Base-by-base conservation (phyloP, 768 basidiomycete genomes). In the Suillus placidus region DNA sequence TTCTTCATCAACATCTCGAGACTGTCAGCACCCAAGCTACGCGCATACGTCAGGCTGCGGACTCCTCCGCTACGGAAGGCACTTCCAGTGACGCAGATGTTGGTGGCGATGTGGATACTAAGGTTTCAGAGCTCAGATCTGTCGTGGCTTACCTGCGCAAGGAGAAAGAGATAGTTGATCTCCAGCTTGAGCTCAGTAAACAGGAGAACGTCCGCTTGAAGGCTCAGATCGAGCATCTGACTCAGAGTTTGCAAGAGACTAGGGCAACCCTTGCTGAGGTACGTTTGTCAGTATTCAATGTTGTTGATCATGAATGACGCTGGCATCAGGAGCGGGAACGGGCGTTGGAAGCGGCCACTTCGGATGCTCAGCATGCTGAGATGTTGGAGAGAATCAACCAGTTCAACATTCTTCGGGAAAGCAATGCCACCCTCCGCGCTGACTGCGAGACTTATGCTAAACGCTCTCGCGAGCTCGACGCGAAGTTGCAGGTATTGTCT, bases 81-180 rank as follows among this genome's bases (percentile, higher is more conserved):
- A 67, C 78, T 16, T 66, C 79, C 16, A 81, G 74, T 6, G 88
- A 86, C 52, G 79, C 70, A 26, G 86, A 86, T 23, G 71, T 76
- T 0, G 64, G 77, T 10, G 87, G 82, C 20, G 87, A 88, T 66
- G 71, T 79, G 4, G 90, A 92, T 67, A 81, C 82, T 2, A 90
- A 92, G 72, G 68, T 92, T 12, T 81, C 89, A 0, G 92, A 94
- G 68, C 78, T 94, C 26, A 89, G 91, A 35, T 85, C 90, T 20
- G 89, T 94, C 34, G 88, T 95, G 51, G 84, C 88, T 3, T 95
- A 92, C 76, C 80, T 96, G 40, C 85, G 94, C 49, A 93, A 91
- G 72, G 94, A 95, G 82, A 95, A 96, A 78, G 93, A 95, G 74
- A 94, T 96, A 61, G 90, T 93, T 54, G 94, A 96, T 69, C 84